Evolutionary conservation across 1,284 basidiomycete genomes (phyloP), one percentile per base, ranked within the genome.

Genomic region (Spongiforma sp.): DNA sequence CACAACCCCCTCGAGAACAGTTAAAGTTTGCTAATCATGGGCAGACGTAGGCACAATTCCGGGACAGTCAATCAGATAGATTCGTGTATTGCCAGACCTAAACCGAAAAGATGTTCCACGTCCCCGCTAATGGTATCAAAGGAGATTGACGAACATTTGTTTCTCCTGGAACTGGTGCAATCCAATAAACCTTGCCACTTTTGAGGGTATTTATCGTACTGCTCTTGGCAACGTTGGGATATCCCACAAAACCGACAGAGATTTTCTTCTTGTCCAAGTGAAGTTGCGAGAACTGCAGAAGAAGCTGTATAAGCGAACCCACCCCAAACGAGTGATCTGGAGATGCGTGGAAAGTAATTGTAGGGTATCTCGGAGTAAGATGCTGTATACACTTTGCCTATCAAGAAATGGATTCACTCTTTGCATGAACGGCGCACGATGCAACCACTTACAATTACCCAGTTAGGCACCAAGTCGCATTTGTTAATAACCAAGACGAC

Each of bases 251-350:
- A 14, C 97, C 97, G 67, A 99, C 95, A 37, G 95, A 97, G 75
- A 99, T 99, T 80, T 99, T 97, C 82, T 99, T 99, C 85, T 98
- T 98, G 84, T 99, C 98, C 17, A 95, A 95, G 80, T 99, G 97
- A 41, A 99, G 87, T 67, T 95, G 94, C 14, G 95, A 94, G 80
- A 99, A 99, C 77, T 99, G 97, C 37, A 98, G 90, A 52, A 99
- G 86, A 41, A 99, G 88, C 79, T 98, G 96, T 73, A 99, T 99
- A 66, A 99, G 89, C 36, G 96, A 95, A 36, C 97, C 98, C 81
- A 99, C 99, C 68, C 96, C 97, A 75, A 99, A 99, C 6, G 97
- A 98, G 81, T 99, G 97, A 80, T 98, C 99, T 66, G 98, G 96
- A 19, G 95, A 98, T 2, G 98, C 98, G 78, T 99, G 98, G 85